phyloP scores from a whole-genome alignment of 208 protist genomes.

The Tritrichomonas musculus region DNA sequence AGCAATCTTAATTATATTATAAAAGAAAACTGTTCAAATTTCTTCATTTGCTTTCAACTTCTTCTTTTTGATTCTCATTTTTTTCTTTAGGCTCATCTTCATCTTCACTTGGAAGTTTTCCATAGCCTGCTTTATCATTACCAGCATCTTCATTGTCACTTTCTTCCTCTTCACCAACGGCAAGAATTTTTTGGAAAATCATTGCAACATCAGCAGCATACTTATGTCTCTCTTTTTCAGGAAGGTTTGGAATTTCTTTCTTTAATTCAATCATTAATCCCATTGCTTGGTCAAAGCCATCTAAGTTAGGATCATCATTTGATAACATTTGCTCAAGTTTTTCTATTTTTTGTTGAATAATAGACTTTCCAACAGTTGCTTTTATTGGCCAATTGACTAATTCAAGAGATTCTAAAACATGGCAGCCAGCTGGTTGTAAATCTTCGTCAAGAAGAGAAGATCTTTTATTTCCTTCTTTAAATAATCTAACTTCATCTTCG shows the following conservation, averaged over 20 bases:
- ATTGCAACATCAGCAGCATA: constrained; percentile 22
- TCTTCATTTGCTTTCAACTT: no score
- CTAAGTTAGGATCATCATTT: background rate
- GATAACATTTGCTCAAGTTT: background rate
- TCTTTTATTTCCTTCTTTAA: background rate
- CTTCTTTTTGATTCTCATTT: no score
- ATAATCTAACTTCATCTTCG: background rate
- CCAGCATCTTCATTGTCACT: background rate
- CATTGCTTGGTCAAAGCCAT: background rate
- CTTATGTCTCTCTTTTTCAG: background rate
- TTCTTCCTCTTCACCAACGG: background rate
- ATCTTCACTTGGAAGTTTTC: no score
- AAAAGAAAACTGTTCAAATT: no score
- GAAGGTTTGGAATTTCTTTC: constrained; percentile 16
- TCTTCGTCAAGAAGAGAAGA: constrained; percentile 1
- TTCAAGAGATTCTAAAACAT: background rate
- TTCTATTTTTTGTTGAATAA: constrained; percentile 12
- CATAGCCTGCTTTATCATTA: background rate
- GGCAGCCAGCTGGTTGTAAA: background rate
- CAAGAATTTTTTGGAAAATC: background rate
- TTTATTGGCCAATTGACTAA: constrained; percentile 13
- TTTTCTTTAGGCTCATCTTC: no score
- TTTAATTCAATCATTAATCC: background rate
- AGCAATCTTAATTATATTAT: no score
- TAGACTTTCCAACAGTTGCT: background rate